A percentile compares a stretch with the other conserved stretches of the same genome.
These are phyloP conservation scores for Trichoderma sp. DNA, from an alignment of 2,329 filamentous ascomycete species.

Conservation along the genomic window DNA sequence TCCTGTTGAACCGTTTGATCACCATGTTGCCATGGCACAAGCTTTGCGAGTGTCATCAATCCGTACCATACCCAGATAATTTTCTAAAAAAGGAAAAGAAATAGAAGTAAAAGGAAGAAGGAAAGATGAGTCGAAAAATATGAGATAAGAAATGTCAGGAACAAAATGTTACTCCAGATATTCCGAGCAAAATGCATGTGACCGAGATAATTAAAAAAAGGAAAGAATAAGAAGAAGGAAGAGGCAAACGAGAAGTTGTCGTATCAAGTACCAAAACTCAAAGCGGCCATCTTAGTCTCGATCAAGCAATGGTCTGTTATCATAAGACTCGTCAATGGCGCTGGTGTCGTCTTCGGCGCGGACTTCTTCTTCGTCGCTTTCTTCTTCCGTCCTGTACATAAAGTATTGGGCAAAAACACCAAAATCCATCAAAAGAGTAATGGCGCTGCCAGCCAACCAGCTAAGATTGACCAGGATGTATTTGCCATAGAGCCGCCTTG, in stretches of 20 bases:
- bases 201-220: not conserved
- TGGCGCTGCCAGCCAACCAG: conserved; percentile 87
- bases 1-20: conserved; percentile 3
- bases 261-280: not conserved
- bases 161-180: not conserved
- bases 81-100: not conserved
- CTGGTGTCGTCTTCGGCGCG: conserved; percentile 29
- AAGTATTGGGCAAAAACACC: conserved; percentile 92
- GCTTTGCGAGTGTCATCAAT: not conserved
- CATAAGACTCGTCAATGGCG: conserved; percentile 37
- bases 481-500: conserved; percentile 65
- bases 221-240: not conserved
- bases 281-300: conserved; percentile 25
- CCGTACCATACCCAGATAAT: not conserved
- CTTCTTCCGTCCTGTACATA: conserved; percentile 62
- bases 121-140: not conserved
- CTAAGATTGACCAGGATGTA: conserved; percentile 90
- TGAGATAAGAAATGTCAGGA: not conserved
- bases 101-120: not conserved
- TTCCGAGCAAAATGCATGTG: not conserved
- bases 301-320: conserved; percentile 43
- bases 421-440: conserved; percentile 82
- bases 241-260: not conserved
- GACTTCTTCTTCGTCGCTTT: conserved; percentile 31
- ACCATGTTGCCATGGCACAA: conserved; percentile 1